Conservation (phyloP, 2,329 filamentous ascomycete genomes). For the Xylariaceae sp. region DNA sequence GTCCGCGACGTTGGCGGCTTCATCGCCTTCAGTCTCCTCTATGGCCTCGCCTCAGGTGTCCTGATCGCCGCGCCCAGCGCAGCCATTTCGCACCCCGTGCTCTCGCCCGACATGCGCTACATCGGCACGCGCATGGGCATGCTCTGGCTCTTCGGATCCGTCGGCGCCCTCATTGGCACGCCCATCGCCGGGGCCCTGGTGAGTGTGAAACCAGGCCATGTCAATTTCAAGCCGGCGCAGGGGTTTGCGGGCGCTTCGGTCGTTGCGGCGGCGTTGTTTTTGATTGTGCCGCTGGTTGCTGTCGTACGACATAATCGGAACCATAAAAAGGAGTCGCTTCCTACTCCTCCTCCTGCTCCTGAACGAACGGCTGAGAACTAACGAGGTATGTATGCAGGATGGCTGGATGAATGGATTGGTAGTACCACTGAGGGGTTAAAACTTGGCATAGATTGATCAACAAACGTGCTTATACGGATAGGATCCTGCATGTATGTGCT, state of each 20-base stretch:
- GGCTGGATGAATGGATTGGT: too few relatives aligned
- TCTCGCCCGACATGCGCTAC: conserved; percentile 18
- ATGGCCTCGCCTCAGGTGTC: conserved; percentile 24
- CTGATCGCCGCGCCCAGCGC: conserved; percentile 16
- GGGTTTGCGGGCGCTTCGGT: conserved; percentile 4
- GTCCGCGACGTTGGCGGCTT: conserved; percentile 33
- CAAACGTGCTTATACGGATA: not conserved
- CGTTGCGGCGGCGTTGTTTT: conserved; percentile 2
- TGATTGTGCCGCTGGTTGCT: conserved; percentile 5
- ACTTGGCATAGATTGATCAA: too few relatives aligned
- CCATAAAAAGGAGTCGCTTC: not conserved
- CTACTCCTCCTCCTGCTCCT: too few relatives aligned
- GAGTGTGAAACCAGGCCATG: conserved; percentile 1
- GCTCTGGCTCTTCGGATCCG: conserved; percentile 11
- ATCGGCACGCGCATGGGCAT: conserved; percentile 28
- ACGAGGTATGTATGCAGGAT: too few relatives aligned
- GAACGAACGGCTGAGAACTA: too few relatives aligned
- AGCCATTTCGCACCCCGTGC: conserved; percentile 12
- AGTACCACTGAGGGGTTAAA: too few relatives aligned
- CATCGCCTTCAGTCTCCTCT: conserved; percentile 23
- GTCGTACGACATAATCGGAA: not conserved
- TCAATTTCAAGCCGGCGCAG: conserved; percentile 6
- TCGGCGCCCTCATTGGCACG: conserved; percentile 5
- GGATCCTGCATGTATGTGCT: not conserved
- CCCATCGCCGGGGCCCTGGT: not conserved